Evolutionary conservation across 768 basidiomycete genomes (phyloP).

Genomic region (Leccinum ochraceum): DNA sequence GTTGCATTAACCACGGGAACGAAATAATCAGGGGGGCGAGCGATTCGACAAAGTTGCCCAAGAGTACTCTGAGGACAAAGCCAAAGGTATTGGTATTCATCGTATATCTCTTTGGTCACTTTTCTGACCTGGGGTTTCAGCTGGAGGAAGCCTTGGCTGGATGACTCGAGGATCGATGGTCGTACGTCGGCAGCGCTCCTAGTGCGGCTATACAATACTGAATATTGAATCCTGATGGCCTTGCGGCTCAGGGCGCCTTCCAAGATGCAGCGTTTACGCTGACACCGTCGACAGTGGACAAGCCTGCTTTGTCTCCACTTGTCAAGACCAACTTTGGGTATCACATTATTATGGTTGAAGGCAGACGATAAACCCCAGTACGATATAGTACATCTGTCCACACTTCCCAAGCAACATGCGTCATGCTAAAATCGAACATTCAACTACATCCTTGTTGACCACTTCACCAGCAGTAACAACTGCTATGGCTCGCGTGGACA

Average conservation of each 20-base stretch:
- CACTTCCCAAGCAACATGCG: constrained; percentile 3
- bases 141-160: constrained; percentile 86
- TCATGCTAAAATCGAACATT: constrained; percentile 27
- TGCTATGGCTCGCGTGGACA: constrained; percentile 28
- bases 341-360: constrained; percentile 92
- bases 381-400: constrained; percentile 23
- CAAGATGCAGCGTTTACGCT: constrained; percentile 89
- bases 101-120: neutral
- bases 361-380: constrained; percentile 51
- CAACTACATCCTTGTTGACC: constrained; percentile 34
- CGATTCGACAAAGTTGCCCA: constrained; percentile 88
- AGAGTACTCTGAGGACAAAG: constrained; percentile 90
- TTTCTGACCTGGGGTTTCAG: constrained; percentile 37
- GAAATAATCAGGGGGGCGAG: constrained; percentile 59
- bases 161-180: constrained; percentile 87
- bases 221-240: constrained; percentile 12
- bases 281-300: constrained; percentile 77
- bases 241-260: constrained; percentile 55
- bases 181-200: constrained; percentile 37
- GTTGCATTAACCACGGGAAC: neutral
- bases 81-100: constrained; percentile 66
- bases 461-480: constrained; percentile 35
- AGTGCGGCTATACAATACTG: neutral
- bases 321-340: constrained; percentile 86
- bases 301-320: constrained; percentile 67